Base-by-base conservation (phyloP, 2,329 filamentous ascomycete genomes). In the Cladophialophora psammophila region DNA sequence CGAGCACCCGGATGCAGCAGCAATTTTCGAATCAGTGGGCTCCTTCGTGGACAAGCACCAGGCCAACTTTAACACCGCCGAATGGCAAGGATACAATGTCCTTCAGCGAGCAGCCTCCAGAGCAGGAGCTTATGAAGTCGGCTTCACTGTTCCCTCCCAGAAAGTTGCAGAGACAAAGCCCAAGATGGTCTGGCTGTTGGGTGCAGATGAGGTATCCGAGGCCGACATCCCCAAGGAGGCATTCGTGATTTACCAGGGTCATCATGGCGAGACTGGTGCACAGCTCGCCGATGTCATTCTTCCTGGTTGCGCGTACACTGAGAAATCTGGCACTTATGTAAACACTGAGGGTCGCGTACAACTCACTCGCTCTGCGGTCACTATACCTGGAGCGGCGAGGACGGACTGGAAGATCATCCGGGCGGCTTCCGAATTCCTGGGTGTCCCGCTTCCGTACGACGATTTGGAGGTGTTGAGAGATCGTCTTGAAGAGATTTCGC, bases 341-440 rank as follows among this genome's bases (percentile, higher is more conserved):
- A 99, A 98, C 87, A 98, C 95, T 0, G 95, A 99, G 81, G 95
- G 95, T 64, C 92, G 95, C 74, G 93, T 95, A 26, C 95, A 99
- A 83, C 91, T 97, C 84, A 95, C 92, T 62, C 91, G 95, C 72
- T 90, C 92, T 56, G 95, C 95, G 35, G 96, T 93, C 42, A 91
- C 91, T 54, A 85, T 97, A 72, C 92, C 93, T 31, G 95, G 95
- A 67, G 95, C 93, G 61, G 89, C 94, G 64, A 89, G 95, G 76
- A 94, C 95, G 71, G 95, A 99, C 83, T 99, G 95, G 95, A 99
- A 98, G 88, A 98, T 99, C 76, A 89, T 99, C 74, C 92, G 95
- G 71, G 95, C 95, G 18, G 89, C 87, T 64, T 95, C 91, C 76
- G 95, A 98, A 81, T 97, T 96, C 82, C 86, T 99, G 15, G 92